Conservation (phyloP, 345 rosid genomes). For the Sonneratia caseolaris region DNA sequence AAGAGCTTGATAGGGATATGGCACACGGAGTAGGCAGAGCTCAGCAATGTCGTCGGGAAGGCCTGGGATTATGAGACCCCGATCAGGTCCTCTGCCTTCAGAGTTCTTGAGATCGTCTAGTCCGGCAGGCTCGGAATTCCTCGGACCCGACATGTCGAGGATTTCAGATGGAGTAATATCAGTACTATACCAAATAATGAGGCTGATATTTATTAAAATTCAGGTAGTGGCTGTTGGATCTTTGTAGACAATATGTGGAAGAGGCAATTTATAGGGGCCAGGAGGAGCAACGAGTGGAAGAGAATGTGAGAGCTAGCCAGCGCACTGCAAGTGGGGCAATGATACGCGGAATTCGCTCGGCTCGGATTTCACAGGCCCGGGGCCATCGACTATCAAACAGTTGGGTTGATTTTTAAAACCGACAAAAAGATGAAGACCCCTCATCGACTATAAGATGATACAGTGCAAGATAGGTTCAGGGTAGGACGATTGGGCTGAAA, state of each 20-base stretch:
- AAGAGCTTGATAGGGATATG: slow-evolving; percentile 49
- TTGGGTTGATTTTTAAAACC: not conserved
- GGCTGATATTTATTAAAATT: not conserved
- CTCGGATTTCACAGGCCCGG: not conserved
- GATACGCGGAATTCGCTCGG: not conserved
- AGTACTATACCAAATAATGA: not conserved
- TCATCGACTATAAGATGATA: not conserved
- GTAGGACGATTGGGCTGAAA: not conserved
- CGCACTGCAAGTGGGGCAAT: not conserved
- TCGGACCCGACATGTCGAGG: not conserved
- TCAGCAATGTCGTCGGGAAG: slow-evolving; percentile 58
- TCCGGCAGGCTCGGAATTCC: not conserved
- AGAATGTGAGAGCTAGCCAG: not conserved
- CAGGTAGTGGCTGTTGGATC: too few species aligned
- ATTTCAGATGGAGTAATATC: too few species aligned
- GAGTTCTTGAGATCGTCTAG: not conserved
- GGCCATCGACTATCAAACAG: not conserved
- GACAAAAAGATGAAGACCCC: not conserved
- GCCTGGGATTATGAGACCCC: slow-evolving; percentile 52
- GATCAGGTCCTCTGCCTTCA: not conserved
- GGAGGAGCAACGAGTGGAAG: not conserved
- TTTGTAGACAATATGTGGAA: not conserved
- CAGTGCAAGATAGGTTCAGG: not conserved
- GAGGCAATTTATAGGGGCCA: not conserved
- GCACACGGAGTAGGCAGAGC: slow-evolving; percentile 56